Evolutionary conservation across 371 early-diverging fungal genomes (phyloP).

Genomic region (Actinomucor elegans): DNA sequence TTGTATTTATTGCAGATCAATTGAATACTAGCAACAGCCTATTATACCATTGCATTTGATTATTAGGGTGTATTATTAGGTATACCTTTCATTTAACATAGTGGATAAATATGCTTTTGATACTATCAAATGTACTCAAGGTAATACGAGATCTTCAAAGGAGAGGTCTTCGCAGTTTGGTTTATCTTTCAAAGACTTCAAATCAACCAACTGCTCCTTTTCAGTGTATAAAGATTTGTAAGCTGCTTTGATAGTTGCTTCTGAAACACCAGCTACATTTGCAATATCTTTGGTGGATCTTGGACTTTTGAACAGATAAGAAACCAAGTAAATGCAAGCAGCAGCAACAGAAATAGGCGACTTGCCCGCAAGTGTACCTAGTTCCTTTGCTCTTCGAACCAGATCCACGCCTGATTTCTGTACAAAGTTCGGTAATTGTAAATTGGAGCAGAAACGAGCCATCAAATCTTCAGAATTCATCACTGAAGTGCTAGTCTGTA

Average conservation of each 20-base stretch:
- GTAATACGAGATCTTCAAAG: slow-evolving; percentile 51
- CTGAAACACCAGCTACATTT: slow-evolving; percentile 83
- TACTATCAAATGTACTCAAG: too few relatives aligned
- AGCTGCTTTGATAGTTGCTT: slow-evolving; percentile 87
- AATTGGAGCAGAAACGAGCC: slow-evolving; percentile 84
- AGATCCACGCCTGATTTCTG: slow-evolving; percentile 73
- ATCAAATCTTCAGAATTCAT: slow-evolving; percentile 82
- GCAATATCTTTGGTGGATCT: slow-evolving; percentile 81
- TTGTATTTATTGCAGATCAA: too few relatives aligned
- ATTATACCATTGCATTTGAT: neutral
- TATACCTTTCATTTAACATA: neutral
- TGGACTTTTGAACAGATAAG: slow-evolving; percentile 65
- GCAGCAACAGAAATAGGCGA: slow-evolving; percentile 92
- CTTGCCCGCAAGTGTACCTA: slow-evolving; percentile 85
- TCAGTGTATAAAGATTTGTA: slow-evolving; percentile 73
- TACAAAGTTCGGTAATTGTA: slow-evolving; percentile 73
- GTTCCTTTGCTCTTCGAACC: slow-evolving; percentile 73
- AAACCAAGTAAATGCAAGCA: slow-evolving; percentile 86
- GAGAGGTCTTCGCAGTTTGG: slow-evolving; percentile 42
- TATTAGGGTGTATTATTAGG: neutral
- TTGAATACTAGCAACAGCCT: too few relatives aligned
- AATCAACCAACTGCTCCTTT: slow-evolving; percentile 55
- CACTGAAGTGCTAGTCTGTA: slow-evolving; percentile 65
- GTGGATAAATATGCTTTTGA: slow-evolving; percentile 6
- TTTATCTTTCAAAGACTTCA: slow-evolving; percentile 44